These are phyloP conservation scores for Ogataea naganishii DNA, from an alignment of 805 yeast genomes.

Conservation along the genomic window DNA sequence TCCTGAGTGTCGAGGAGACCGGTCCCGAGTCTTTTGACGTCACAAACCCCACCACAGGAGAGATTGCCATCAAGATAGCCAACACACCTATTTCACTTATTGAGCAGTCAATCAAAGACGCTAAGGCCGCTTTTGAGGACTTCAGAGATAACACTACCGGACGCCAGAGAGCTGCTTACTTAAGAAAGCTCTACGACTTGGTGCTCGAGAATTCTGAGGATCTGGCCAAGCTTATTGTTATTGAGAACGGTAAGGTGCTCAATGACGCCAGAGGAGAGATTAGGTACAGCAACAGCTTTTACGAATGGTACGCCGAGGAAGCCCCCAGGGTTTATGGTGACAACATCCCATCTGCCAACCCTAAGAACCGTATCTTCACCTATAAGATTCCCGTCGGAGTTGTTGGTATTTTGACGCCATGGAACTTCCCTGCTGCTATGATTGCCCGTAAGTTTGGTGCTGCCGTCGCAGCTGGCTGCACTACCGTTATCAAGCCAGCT, in stretches of 20 bases:
- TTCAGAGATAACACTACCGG: conserved; percentile 45
- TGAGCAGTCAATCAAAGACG: conserved; percentile 44
- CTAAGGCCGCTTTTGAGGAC: conserved; percentile 40
- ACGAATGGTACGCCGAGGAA: conserved; percentile 85
- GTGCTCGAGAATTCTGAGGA: conserved; percentile 54
- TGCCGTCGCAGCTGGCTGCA: conserved; percentile 74
- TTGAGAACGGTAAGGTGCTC: conserved; percentile 70
- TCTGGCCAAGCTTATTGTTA: conserved; percentile 52
- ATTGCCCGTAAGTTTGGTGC: conserved; percentile 68
- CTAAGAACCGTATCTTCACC: conserved; percentile 43
- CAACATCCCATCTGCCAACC: conserved; percentile 44
- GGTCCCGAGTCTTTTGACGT: conserved; percentile 49
- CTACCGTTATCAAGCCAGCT: conserved; percentile 71
- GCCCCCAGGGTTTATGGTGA: conserved; percentile 71
- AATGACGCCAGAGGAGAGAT: conserved; percentile 71
- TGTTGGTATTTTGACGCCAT: conserved; percentile 71
- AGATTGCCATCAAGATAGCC: conserved; percentile 44
- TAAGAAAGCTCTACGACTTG: conserved; percentile 42
- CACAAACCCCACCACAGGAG: conserved; percentile 64
- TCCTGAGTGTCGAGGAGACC: too few species aligned
- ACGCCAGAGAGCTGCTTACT: conserved; percentile 44
- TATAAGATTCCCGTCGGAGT: conserved; percentile 75
- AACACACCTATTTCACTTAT: conserved; percentile 42
- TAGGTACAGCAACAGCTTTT: conserved; percentile 60
- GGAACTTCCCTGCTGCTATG: conserved; percentile 84